phyloP scores from a whole-genome alignment of 371 early-diverging fungal genomes.

The Syncephalis fuscata region DNA sequence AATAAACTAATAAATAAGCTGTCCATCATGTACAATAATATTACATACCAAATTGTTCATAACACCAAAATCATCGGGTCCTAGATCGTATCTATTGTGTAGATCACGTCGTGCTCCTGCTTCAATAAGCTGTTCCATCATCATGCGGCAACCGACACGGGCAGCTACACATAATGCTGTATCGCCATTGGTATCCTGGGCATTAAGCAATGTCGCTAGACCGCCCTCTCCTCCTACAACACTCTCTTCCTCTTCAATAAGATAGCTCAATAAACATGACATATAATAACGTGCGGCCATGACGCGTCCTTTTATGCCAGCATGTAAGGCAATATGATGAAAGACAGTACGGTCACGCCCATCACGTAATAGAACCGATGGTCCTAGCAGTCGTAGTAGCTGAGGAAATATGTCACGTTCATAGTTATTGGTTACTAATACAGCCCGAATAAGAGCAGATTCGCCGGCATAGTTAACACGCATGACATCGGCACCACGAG shows the following conservation, averaged over 20 bases:
- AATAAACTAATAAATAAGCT: neutral
- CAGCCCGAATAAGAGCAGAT: constrained; percentile 79
- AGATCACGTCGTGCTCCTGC: constrained; percentile 60
- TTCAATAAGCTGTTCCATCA: constrained; percentile 50
- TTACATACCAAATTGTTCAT: neutral
- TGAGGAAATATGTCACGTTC: constrained; percentile 66
- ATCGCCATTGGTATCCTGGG: constrained; percentile 76
- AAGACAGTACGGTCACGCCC: constrained; percentile 71
- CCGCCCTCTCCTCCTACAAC: constrained; percentile 3
- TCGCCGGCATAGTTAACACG: constrained; percentile 70
- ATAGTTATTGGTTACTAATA: constrained; percentile 74
- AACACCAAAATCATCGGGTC: constrained; percentile 36
- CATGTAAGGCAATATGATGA: constrained; percentile 77
- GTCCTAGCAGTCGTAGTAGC: constrained; percentile 53
- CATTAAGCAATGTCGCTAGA: constrained; percentile 6
- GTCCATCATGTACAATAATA: neutral
- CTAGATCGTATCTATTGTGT: constrained; percentile 54
- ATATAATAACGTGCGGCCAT: constrained; percentile 73
- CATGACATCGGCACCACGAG: constrained; percentile 54
- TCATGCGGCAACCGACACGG: constrained; percentile 36
- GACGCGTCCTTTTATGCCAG: constrained; percentile 54
- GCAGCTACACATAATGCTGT: constrained; percentile 84
- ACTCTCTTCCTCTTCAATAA: constrained; percentile 23
- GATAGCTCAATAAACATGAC: constrained; percentile 58
- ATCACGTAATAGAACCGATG: constrained; percentile 63